phyloP scores from a whole-genome alignment of 148 eudicot species.

The Chenopodium album region DNA sequence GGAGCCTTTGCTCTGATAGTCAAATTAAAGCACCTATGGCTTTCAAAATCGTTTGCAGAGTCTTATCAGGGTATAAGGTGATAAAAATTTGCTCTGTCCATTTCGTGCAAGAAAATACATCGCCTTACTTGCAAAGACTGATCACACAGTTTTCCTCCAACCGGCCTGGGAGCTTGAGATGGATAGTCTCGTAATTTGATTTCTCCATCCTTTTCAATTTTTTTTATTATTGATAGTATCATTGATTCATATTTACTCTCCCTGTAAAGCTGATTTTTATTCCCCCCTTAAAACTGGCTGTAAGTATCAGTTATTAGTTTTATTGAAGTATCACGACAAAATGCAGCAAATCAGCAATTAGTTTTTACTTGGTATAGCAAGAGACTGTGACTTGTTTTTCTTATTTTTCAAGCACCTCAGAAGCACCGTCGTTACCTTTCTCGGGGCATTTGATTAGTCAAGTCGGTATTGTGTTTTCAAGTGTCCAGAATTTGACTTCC shows the following conservation, averaged over 20 bases:
- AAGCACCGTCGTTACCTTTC: not conserved
- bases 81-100: not conserved
- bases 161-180: constrained; percentile 7
- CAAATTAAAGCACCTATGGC: constrained; percentile 46
- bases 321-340: not conserved
- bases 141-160: not conserved
- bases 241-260: not conserved
- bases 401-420: not conserved
- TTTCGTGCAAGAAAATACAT: constrained; percentile 6
- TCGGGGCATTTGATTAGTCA: not conserved
- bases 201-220: constrained; percentile 12
- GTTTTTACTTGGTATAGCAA: not conserved
- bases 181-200: not conserved
- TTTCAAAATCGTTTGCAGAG: constrained; percentile 44
- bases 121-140: not conserved
- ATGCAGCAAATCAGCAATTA: not conserved
- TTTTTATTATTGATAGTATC: not conserved
- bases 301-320: not conserved
- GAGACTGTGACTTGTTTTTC: not conserved
- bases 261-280: constrained; percentile 9
- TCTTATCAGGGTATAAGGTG: constrained; percentile 33
- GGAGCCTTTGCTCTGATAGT: constrained; percentile 47
- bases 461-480: not conserved
- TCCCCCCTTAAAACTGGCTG: not conserved
- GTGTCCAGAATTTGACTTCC: not conserved